A percentile compares a stretch with the other conserved stretches of the same genome.
phyloP scores from a whole-genome alignment of 495 filamentous ascomycete genomes.

The Talaromyces wortmannii region DNA sequence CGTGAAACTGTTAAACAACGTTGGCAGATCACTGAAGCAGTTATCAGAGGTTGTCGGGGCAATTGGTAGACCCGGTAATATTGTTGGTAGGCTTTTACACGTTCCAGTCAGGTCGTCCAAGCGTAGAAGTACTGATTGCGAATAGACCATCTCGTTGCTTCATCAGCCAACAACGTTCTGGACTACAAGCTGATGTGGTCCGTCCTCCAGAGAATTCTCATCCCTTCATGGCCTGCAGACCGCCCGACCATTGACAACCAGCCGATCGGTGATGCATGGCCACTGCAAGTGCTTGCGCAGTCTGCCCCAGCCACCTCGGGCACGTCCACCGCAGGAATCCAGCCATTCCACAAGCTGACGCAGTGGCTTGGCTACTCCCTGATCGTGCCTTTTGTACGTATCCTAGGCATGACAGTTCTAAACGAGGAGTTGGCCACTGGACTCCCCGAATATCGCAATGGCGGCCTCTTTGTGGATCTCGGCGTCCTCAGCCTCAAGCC shows the following conservation, averaged over 20 bases:
- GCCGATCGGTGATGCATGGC: slow-evolving; percentile 54
- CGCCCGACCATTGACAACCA: slow-evolving; percentile 43
- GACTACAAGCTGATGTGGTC: slow-evolving; percentile 38
- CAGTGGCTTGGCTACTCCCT: slow-evolving; percentile 89
- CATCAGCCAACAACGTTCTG: slow-evolving; percentile 8
- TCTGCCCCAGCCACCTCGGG: slow-evolving; percentile 1
- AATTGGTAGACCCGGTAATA: slow-evolving; percentile 43
- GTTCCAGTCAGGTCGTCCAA: not conserved
- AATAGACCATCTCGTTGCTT: slow-evolving; percentile 42
- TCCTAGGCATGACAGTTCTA: slow-evolving; percentile 70
- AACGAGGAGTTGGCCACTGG: slow-evolving; percentile 75
- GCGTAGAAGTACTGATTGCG: not conserved
- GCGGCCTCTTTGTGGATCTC: slow-evolving; percentile 76
- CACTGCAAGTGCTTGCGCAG: slow-evolving; percentile 21
- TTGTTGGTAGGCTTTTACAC: slow-evolving; percentile 36
- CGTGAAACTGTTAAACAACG: slow-evolving; percentile 36
- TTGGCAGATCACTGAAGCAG: slow-evolving; percentile 38
- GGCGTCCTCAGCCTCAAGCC: slow-evolving; percentile 73
- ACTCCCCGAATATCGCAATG: slow-evolving; percentile 83
- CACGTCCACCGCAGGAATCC: slow-evolving; percentile 15
- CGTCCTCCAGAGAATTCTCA: slow-evolving; percentile 41
- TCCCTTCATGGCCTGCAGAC: slow-evolving; percentile 48
- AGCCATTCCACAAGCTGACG: slow-evolving; percentile 77
- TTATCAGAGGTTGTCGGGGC: slow-evolving; percentile 44
- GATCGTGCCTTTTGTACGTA: slow-evolving; percentile 76